Base-by-base conservation (phyloP, 2,329 filamentous ascomycete species). In the Cercospora beticola region DNA sequence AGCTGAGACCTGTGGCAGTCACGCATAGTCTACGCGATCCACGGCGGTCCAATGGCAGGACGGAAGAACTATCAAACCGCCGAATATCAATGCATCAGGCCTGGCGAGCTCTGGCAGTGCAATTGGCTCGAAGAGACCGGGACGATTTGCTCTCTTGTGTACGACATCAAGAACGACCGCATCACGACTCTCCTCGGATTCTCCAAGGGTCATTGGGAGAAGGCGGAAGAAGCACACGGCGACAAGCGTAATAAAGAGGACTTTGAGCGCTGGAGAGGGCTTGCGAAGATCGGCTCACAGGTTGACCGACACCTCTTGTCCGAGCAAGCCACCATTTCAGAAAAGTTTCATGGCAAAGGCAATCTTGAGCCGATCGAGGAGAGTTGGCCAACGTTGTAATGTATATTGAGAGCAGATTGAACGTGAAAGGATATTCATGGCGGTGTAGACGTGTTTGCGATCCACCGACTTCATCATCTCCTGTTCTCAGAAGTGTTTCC, bases 71-170 rank as follows among this genome's bases (percentile, higher is more conserved):
- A 83, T 74, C 85, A 87, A 71, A 81, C 82, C 0, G 84, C 82
- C 12, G 84, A 83, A 1, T 88, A 86, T 72, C 86, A 88, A 73
- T 88, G 86, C 75, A 83, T 88, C 30, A 81, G 86, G 0, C 83
- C 85, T 0, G 85, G 85, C 1, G 86, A 88, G 74, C 74, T 88
- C 0, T 88, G 86, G 86, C 86, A 88, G 72, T 83, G 84, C 70
- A 88, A 86, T 68, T 88, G 86, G 86, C 81, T 88, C 1, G 86
- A 88, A 67, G 86, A 88, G 76, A 88, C 86, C 0, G 86, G 86
- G 0, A 88, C 86, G 0, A 81, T 88, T 1, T 83, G 83, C 64
- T 87, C 84, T 1, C 75, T 86, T 0, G 85, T 88, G 1, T 88
- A 85, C 71, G 86, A 88, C 68, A 87, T 88, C 46, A 73, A 78